These are phyloP conservation scores for Lentithecium fluviatile DNA, from an alignment of 495 filamentous ascomycete genomes.

Conservation along the genomic window DNA sequence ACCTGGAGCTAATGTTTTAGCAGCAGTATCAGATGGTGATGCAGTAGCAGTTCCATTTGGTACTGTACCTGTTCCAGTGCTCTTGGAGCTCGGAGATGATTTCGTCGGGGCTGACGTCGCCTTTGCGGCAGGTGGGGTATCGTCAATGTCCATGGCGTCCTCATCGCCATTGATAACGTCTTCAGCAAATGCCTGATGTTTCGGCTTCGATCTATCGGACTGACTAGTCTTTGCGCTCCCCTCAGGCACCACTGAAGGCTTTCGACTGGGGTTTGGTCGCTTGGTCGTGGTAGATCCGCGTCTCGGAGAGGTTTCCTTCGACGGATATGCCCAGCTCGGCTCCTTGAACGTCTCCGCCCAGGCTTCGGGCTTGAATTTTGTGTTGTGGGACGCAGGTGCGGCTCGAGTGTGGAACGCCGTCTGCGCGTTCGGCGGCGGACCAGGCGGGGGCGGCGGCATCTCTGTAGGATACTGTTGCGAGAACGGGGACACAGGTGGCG, in stretches of 20 bases:
- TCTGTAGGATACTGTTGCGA: constrained; percentile 1
- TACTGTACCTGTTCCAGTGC: background rate
- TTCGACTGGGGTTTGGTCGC: constrained; percentile 11
- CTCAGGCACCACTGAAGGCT: constrained; percentile 18
- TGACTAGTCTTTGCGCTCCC: constrained; percentile 12
- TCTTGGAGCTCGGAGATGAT: background rate
- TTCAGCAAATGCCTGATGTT: constrained; percentile 18
- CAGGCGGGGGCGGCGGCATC: constrained; percentile 34
- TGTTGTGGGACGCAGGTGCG: constrained; percentile 41
- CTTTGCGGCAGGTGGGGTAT: constrained; percentile 18
- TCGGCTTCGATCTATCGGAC: constrained; percentile 16
- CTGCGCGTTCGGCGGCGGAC: constrained; percentile 25
- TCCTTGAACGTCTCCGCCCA: constrained; percentile 67
- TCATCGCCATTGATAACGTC: constrained; percentile 27
- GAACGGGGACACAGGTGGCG: constrained; percentile 23
- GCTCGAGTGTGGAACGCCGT: constrained; percentile 25
- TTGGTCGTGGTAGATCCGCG: constrained; percentile 17
- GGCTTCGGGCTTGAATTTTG: constrained; percentile 61
- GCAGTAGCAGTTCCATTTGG: constrained; percentile 4
- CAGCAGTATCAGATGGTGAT: background rate
- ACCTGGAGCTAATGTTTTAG: background rate
- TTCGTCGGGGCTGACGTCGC: constrained; percentile 1
- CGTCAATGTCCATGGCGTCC: constrained; percentile 47
- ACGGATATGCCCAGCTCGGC: constrained; percentile 51
- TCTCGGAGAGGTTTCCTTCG: constrained; percentile 20